Percentiles rank a stretch among this genome's conserved stretches.
Conservation (phyloP, 108 stramenopile genomes). For the Cyclotella atomus region DNA sequence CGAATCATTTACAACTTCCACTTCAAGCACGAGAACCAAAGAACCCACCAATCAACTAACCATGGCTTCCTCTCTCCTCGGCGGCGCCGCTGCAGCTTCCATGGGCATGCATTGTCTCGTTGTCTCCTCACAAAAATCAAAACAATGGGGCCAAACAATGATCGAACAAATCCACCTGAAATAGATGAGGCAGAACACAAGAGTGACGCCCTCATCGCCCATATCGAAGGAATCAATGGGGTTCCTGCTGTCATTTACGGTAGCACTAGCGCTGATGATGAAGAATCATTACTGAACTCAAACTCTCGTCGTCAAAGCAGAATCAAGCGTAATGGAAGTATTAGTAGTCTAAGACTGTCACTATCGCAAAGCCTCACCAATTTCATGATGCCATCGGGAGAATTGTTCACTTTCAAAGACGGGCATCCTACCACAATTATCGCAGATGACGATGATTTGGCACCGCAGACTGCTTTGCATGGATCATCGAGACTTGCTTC, state of each 20-base stretch:
- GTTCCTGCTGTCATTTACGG: no score
- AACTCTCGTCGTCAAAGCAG: not conserved
- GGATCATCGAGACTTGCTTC: constrained; percentile 20
- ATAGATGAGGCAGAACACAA: not conserved
- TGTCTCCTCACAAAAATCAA: no score
- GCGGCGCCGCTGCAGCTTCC: no score
- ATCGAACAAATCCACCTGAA: no score
- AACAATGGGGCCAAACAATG: not conserved
- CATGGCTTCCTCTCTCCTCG: no score
- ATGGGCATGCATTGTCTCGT: no score
- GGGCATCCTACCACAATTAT: not conserved
- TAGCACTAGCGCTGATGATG: no score
- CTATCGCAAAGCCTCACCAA: not conserved
- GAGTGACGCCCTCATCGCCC: not conserved
- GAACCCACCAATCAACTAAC: no score
- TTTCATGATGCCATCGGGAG: not conserved
- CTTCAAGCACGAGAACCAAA: not conserved
- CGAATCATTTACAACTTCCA: not conserved
- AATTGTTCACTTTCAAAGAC: not conserved
- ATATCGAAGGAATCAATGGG: no score
- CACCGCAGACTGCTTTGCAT: constrained; percentile 9
- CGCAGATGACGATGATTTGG: not conserved
- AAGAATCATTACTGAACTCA: no score
- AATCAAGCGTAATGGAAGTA: not conserved
- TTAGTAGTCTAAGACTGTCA: no score